These are phyloP conservation scores for Thermomyces lanuginosus DNA, from an alignment of 2,329 filamentous ascomycete species.

Conservation along the genomic window DNA sequence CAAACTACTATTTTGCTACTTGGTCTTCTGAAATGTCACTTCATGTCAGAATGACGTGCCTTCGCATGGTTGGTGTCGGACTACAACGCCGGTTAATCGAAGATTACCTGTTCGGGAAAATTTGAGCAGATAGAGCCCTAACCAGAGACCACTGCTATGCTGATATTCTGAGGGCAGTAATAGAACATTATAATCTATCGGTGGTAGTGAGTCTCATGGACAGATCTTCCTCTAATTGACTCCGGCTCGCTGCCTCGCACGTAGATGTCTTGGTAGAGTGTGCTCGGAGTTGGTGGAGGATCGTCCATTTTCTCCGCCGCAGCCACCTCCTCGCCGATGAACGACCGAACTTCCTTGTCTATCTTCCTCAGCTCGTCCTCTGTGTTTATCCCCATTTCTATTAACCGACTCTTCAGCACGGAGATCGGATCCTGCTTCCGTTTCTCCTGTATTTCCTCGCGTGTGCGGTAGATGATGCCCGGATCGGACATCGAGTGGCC, in stretches of 20 bases:
- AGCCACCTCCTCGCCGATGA: constrained; percentile 71
- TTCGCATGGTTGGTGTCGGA: too few relatives aligned
- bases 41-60: too few relatives aligned
- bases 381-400: constrained; percentile 71
- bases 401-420: constrained; percentile 81
- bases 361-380: constrained; percentile 85
- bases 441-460: constrained; percentile 96
- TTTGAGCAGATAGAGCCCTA: too few relatives aligned
- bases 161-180: too few relatives aligned
- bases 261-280: constrained; percentile 86
- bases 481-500: constrained; percentile 97
- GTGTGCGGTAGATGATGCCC: constrained; percentile 88
- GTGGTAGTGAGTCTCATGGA: constrained; percentile 72
- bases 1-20: too few relatives aligned
- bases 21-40: too few relatives aligned
- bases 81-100: too few relatives aligned
- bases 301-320: constrained; percentile 66
- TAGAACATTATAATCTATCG: too few relatives aligned
- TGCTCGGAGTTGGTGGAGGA: constrained; percentile 59
- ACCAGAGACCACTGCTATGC: too few relatives aligned
- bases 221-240: constrained; percentile 64
- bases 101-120: too few relatives aligned
- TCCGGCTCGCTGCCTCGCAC: constrained; percentile 64
- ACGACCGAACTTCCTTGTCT: constrained; percentile 70
- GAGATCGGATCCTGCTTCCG: constrained; percentile 88